Base-by-base conservation (phyloP, 441 rosid species). In the Flueggea neowawraea region DNA sequence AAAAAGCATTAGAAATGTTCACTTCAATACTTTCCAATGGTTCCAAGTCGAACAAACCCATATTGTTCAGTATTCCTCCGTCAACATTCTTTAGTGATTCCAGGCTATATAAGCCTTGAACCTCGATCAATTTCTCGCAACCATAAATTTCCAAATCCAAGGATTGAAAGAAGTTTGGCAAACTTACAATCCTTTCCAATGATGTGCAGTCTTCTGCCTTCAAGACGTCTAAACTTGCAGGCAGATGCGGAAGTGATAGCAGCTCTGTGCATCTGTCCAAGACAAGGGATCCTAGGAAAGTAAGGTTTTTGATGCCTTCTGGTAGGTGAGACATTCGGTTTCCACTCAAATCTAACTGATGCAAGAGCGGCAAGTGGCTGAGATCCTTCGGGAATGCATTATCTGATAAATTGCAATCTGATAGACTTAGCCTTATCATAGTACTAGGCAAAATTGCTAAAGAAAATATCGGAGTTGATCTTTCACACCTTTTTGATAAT, bases 231-330 rank as follows among this genome's bases (percentile, higher is more conserved):
- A 64, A 28, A 36, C 50, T 61, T 12, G 31, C 4, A 8, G 69
- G 78, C 54, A 66, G 65, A 60, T 58, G 61, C 14, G 71, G 71
- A 57, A 74, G 54, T 36, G 62, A 43, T 43, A 5, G 58, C 12
- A 74, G 68, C 43, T 36, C n/a, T 31, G 12, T 50, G 65, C 78
- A 70, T 6, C 39, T 31, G 16, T 48, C 58, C 45, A 74, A 15
- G 0, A 15, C 5, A 13, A 70, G 69, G 50, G 53, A 59, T 7
- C 32, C 17, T 2, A 74, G 69, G 54, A 8, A 54, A 12, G 0
- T 33, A 9, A 70, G 71, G 32, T 43, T 17, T 41, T 13, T 66
- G 54, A 70, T 66, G 65, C 68, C 58, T 3, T 43, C 69, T 31
- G 78, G 78, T 1, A 66, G 32, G 39, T 11, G 11, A n/a, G 3